These are phyloP conservation scores for Hanseniaspora sp. DNA, from an alignment of 1,139 yeast species.

Conservation along the genomic window DNA sequence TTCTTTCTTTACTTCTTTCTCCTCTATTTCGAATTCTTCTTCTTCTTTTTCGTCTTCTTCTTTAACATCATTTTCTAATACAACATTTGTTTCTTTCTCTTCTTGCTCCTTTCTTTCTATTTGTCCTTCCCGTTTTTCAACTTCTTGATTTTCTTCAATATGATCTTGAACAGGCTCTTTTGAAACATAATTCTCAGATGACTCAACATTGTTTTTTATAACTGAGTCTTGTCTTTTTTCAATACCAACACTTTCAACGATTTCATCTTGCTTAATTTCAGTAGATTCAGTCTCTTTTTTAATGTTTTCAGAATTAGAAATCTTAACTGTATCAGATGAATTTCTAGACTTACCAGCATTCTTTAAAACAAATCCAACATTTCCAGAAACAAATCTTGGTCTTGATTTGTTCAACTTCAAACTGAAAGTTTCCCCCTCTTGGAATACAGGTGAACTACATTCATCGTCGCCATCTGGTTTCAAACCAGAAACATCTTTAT, in stretches of 20 bases:
- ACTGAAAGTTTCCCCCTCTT: conserved; percentile 15
- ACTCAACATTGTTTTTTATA: too few species aligned
- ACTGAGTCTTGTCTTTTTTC: too few species aligned
- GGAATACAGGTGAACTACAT: conserved; percentile 3
- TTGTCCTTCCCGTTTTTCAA: neutral
- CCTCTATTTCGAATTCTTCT: conserved; percentile 5
- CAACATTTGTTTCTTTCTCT: conserved; percentile 15
- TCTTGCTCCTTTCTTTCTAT: conserved; percentile 12
- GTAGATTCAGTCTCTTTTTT: neutral
- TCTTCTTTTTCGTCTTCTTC: conserved; percentile 12
- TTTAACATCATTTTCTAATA: neutral
- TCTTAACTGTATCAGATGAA: neutral
- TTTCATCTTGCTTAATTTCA: neutral
- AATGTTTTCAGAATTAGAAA: neutral
- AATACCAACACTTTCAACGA: neutral
- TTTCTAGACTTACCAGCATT: conserved; percentile 11
- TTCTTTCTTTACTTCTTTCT: neutral
- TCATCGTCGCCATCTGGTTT: neutral
- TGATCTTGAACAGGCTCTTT: neutral
- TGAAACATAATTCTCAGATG: too few species aligned
- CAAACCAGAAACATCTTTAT: neutral
- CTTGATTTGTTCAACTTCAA: conserved; percentile 1
- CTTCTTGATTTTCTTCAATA: too few species aligned
- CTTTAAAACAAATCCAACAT: conserved; percentile 14
- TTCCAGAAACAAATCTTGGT: conserved; percentile 15